These are phyloP conservation scores for Naumovozyma castellii DNA, from an alignment of 805 yeast genomes.

Conservation along the genomic window DNA sequence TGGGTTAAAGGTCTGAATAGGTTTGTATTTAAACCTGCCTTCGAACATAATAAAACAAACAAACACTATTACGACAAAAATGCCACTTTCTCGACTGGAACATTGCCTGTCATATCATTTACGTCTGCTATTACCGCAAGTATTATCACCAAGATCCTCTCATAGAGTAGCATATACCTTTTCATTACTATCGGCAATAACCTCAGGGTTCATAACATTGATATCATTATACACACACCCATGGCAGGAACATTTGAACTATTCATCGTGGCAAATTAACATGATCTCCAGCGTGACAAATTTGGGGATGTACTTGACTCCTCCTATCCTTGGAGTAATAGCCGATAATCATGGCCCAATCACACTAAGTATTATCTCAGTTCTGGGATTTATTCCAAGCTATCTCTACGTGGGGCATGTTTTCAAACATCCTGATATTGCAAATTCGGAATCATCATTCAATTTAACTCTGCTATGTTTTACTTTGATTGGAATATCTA, in stretches of 20 bases:
- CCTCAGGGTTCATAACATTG: slow-evolving; percentile 74
- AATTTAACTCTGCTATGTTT: slow-evolving; percentile 41
- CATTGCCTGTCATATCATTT: slow-evolving; percentile 37
- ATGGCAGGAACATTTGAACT: slow-evolving; percentile 48
- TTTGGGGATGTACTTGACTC: slow-evolving; percentile 73
- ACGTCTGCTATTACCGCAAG: slow-evolving; percentile 34
- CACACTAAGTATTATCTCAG: slow-evolving; percentile 50
- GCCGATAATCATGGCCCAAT: slow-evolving; percentile 86
- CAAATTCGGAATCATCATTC: slow-evolving; percentile 19
- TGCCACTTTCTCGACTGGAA: slow-evolving; percentile 24
- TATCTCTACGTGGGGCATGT: slow-evolving; percentile 42
- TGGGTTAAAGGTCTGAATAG: no score
- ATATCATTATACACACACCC: slow-evolving; percentile 73
- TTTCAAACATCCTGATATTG: slow-evolving; percentile 21
- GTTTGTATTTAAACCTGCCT: no score
- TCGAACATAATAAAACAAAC: not conserved
- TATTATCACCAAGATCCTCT: slow-evolving; percentile 34
- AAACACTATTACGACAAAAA: slow-evolving; percentile 1
- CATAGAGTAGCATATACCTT: slow-evolving; percentile 44
- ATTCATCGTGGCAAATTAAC: slow-evolving; percentile 61
- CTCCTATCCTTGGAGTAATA: slow-evolving; percentile 72
- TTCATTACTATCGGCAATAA: slow-evolving; percentile 55
- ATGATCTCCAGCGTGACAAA: slow-evolving; percentile 64
- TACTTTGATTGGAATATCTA: slow-evolving; percentile 56
- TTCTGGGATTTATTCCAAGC: slow-evolving; percentile 57